Evolutionary conservation across 805 yeast species (phyloP), one percentile per base, ranked within the genome.

Genomic region (Lipomyces kockii): DNA sequence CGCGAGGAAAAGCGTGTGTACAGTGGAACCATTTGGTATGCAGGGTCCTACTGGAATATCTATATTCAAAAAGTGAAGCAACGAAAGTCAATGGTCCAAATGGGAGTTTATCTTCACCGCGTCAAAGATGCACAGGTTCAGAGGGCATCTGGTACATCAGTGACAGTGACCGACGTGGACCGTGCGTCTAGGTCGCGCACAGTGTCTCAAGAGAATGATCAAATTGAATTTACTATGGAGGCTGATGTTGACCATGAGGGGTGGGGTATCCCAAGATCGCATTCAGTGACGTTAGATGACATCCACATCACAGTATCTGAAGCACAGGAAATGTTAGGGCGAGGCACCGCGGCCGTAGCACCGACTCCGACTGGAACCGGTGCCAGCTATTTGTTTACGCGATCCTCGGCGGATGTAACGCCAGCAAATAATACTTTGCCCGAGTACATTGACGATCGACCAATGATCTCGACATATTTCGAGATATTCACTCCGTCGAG

Each of bases 21-120:
- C 70, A 83, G 85, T 9, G 81, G 82, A 66, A 81, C 86, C 0
- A 77, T 84, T 43, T 85, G 87, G 87, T 85, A 85, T 72, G 87
- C 87, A n/a, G 88, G 88, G 0, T 84, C 87, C 11, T 84, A 82
- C 71, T 85, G 88, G 88, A 84, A 84, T 69, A 74, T 85, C 8
- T 85, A 85, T 72, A 76, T 85, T 39, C 88, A 85, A 66, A 85
- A 84, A 70, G 81, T 82, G 51, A 78, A 78, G 27, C 76, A 57
- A 80, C 81, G 65, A 78, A 80, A 64, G 80, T 60, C 64, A 14
- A 61, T 60, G 17, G 83, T 2, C 81, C 87, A 85, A 68, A 80
- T 85, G 74, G 88, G 88, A 6, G 87, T 85, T 8, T 85, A 85
- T 73, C 74, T 85, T 53, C 87, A 85, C 69, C 74, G 88, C 54